These are phyloP conservation scores for Rubus parviflorus DNA, from an alignment of 306 rosid species.

Conservation along the genomic window DNA sequence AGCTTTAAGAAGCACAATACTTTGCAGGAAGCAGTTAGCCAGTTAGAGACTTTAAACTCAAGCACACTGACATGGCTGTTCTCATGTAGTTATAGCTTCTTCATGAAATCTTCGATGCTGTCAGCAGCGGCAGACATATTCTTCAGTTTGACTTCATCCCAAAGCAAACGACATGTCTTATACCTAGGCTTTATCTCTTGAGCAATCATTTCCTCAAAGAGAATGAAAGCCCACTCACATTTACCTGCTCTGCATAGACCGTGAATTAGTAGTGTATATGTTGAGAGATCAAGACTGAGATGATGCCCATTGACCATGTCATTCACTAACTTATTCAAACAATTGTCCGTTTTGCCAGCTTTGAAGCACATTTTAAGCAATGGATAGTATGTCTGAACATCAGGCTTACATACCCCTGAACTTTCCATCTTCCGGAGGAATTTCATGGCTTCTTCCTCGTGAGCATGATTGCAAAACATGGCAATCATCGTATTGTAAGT, in stretches of 20 bases:
- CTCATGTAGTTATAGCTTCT: conserved; percentile 38
- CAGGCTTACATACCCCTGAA: conserved; percentile 67
- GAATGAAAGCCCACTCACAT: conserved; percentile 60
- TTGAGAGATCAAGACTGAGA: conserved; percentile 74
- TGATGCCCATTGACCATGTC: conserved; percentile 66
- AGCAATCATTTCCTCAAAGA: conserved; percentile 76
- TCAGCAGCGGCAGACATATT: conserved; percentile 65
- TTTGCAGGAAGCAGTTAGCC: no score
- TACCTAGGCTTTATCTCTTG: conserved; percentile 66
- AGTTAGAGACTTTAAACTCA: no score
- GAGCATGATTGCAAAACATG: conserved; percentile 60
- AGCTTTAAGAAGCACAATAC: no score
- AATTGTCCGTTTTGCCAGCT: conserved; percentile 41
- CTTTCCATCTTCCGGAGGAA: conserved; percentile 59
- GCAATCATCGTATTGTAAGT: conserved; percentile 81
- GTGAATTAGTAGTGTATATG: conserved; percentile 73
- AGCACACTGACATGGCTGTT: background rate
- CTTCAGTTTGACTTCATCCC: conserved; percentile 60
- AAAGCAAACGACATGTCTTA: conserved; percentile 66
- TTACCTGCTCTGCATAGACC: conserved; percentile 70
- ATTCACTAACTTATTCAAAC: conserved; percentile 51
- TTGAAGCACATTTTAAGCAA: conserved; percentile 76
- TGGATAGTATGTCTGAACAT: conserved; percentile 75
- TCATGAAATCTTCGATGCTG: conserved; percentile 65
- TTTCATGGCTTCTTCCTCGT: conserved; percentile 53